A percentile compares a stretch with the other conserved stretches of the same genome.
Evolutionary conservation across 805 yeast species (phyloP).

Genomic region (Candida sithepensis): DNA sequence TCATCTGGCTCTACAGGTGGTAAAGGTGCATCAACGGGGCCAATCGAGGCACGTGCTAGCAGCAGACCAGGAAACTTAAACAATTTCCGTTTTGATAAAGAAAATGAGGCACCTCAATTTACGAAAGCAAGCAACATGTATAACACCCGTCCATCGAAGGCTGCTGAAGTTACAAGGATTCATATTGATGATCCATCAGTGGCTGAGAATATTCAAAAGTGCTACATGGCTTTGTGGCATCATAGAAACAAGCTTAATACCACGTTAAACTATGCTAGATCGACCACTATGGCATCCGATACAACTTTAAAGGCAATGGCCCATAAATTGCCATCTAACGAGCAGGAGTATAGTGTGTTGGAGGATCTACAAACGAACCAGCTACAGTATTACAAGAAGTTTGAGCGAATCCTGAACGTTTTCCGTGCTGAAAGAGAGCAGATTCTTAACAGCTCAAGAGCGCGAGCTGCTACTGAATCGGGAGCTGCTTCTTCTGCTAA

Average conservation of each 20-base stretch:
- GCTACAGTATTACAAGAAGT: slow-evolving; percentile 22
- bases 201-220: slow-evolving; percentile 27
- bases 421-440: slow-evolving; percentile 19
- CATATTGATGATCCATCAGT: slow-evolving; percentile 19
- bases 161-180: slow-evolving; percentile 12
- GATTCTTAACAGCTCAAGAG: not conserved
- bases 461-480: not conserved
- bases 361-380: slow-evolving; percentile 33
- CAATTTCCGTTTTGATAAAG: slow-evolving; percentile 16
- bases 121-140: slow-evolving; percentile 17
- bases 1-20: not conserved
- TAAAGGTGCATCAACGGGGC: slow-evolving; percentile 1
- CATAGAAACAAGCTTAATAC: slow-evolving; percentile 41
- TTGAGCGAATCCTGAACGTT: slow-evolving; percentile 21
- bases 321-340: slow-evolving; percentile 46
- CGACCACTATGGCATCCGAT: slow-evolving; percentile 35
- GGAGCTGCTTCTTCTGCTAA: not conserved
- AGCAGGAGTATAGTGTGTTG: slow-evolving; percentile 41
- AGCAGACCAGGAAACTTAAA: not conserved
- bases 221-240: slow-evolving; percentile 34
- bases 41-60: slow-evolving; percentile 5
- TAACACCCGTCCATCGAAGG: slow-evolving; percentile 10
- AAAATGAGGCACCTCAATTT: slow-evolving; percentile 16
- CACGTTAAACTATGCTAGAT: slow-evolving; percentile 33
- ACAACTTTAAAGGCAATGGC: slow-evolving; percentile 54